Conservation (phyloP, 163 green algal species). For the Scenedesmus sp. region DNA sequence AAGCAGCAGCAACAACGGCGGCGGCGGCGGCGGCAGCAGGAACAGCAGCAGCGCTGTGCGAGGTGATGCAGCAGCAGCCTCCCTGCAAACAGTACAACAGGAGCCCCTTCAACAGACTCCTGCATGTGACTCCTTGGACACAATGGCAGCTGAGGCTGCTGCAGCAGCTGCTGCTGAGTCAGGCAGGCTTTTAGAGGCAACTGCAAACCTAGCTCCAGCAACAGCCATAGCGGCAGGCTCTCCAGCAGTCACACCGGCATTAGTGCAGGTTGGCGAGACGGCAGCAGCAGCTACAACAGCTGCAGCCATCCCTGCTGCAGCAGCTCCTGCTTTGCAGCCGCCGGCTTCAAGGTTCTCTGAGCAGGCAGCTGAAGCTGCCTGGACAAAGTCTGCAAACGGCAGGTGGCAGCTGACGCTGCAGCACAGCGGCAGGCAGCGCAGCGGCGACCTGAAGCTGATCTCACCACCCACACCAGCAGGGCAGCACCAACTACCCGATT, state of each 20-base stretch:
- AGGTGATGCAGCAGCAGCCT: background rate
- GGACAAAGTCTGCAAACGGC: background rate
- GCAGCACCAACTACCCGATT: background rate
- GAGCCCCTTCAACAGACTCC: background rate
- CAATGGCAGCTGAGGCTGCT: background rate
- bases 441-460: background rate
- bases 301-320: background rate
- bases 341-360: background rate
- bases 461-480: background rate
- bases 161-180: background rate
- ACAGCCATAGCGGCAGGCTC: background rate
- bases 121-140: background rate
- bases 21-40: background rate
- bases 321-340: background rate
- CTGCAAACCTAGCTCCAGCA: background rate
- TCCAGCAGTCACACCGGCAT: background rate
- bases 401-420: slow-evolving; percentile 10
- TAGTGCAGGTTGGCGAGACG: background rate
- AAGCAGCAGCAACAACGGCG: background rate
- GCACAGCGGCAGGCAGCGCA: slow-evolving; percentile 14
- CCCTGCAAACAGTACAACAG: background rate
- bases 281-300: background rate
- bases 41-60: background rate
- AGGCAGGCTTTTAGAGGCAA: background rate
- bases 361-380: background rate